Evolutionary conservation across 441 rosid genomes (phyloP).

Genomic region (Pelargonium australe): DNA sequence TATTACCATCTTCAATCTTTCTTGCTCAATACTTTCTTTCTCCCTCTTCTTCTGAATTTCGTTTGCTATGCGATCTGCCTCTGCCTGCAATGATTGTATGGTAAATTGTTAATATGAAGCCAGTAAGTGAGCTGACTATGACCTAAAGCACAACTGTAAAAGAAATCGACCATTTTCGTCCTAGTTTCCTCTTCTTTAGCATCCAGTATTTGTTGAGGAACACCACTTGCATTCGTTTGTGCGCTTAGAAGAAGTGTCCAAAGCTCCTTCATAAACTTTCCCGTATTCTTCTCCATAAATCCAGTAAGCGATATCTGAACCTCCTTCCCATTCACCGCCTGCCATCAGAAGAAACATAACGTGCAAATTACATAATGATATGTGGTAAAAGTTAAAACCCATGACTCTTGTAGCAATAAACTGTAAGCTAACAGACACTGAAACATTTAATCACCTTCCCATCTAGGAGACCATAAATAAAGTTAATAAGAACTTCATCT

Average conservation of each 20-base stretch:
- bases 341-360: constrained; percentile 16
- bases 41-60: constrained; percentile 71
- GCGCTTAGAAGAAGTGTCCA: constrained; percentile 93
- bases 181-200: constrained; percentile 76
- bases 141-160: neutral
- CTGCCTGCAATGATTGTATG: constrained; percentile 43
- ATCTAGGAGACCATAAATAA: constrained; percentile 86
- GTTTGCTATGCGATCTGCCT: constrained; percentile 43
- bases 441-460: constrained; percentile 49
- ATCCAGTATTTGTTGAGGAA: constrained; percentile 87
- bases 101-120: neutral
- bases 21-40: constrained; percentile 48
- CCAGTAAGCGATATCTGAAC: constrained; percentile 86
- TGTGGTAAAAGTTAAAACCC: neutral
- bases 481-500: constrained; percentile 96
- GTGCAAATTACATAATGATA: constrained; percentile 1
- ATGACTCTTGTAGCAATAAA: neutral
- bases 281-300: constrained; percentile 96
- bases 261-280: constrained; percentile 95
- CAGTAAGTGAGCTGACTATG: neutral
- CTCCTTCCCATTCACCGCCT: constrained; percentile 91
- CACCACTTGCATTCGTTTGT: constrained; percentile 75
- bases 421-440: neutral
- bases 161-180: constrained; percentile 50
- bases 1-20: constrained; percentile 62